A percentile compares a stretch with the other conserved stretches of the same genome.
phyloP scores from a whole-genome alignment of 2,329 filamentous ascomycete genomes.

The Cladophialophora chaetospira region DNA sequence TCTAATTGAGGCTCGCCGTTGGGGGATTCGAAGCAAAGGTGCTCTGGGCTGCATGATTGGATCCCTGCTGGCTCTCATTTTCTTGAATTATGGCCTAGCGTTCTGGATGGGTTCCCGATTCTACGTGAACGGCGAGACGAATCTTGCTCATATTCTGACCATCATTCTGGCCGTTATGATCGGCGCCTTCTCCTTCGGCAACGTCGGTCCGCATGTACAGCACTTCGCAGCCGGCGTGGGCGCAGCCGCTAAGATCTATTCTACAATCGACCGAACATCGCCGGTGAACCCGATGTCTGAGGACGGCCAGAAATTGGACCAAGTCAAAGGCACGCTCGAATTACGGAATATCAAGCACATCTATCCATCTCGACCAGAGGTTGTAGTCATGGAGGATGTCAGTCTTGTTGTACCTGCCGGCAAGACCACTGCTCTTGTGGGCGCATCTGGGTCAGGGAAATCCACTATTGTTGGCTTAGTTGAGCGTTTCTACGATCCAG shows the following conservation, averaged over 20 bases:
- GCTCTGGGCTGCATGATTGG: constrained; percentile 77
- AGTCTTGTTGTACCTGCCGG: constrained; percentile 79
- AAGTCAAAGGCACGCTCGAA: constrained; percentile 75
- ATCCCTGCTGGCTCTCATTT: constrained; percentile 79
- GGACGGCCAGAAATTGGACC: constrained; percentile 70
- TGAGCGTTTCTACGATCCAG: constrained; percentile 91
- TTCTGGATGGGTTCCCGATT: constrained; percentile 84
- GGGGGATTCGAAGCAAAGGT: constrained; percentile 74
- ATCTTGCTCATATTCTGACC: constrained; percentile 72
- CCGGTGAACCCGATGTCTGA: constrained; percentile 76
- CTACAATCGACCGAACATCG: constrained; percentile 85
- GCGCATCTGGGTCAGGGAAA: constrained; percentile 92
- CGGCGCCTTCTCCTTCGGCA: constrained; percentile 86
- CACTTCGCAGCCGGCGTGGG: constrained; percentile 82
- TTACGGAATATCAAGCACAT: constrained; percentile 85
- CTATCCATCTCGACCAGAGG: constrained; percentile 89
- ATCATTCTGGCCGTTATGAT: constrained; percentile 91
- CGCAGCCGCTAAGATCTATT: constrained; percentile 88
- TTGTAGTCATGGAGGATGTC: constrained; percentile 83
- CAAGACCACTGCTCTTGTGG: constrained; percentile 90
- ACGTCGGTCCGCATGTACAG: constrained; percentile 80
- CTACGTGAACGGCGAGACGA: constrained; percentile 65
- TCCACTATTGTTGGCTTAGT: constrained; percentile 91
- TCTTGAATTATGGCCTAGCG: constrained; percentile 81
- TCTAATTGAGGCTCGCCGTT: constrained; percentile 70